Percentiles rank a stretch among this genome's conserved stretches.
These are phyloP conservation scores for Fusarium bactridioides DNA, from an alignment of 2,329 filamentous ascomycete species.

Conservation along the genomic window DNA sequence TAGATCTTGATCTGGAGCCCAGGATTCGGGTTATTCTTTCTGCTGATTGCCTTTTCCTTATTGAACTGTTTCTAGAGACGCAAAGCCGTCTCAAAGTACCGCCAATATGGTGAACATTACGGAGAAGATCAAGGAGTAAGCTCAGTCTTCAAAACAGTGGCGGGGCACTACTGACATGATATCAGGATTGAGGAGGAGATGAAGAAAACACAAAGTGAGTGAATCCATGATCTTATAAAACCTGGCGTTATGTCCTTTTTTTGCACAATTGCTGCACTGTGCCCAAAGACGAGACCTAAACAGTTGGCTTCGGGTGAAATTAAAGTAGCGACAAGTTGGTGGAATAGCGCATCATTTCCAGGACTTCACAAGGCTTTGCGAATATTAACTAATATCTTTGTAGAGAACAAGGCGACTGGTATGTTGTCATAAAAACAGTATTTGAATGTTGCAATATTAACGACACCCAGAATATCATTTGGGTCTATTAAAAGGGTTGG, in stretches of 20 bases:
- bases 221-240: not conserved
- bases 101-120: constrained; percentile 96
- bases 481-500: constrained; percentile 93
- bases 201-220: constrained; percentile 95
- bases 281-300: not conserved
- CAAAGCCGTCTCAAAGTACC: constrained; percentile 37
- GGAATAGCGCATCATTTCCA: not conserved
- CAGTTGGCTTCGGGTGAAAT: not conserved
- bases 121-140: constrained; percentile 99
- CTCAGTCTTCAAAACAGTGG: constrained; percentile 11
- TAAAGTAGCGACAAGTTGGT: not conserved
- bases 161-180: constrained; percentile 34
- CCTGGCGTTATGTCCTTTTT: not conserved
- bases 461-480: constrained; percentile 85
- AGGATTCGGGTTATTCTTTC: constrained; percentile 19
- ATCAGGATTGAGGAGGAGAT: constrained; percentile 99
- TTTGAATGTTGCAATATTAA: constrained; percentile 21
- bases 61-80: constrained; percentile 27
- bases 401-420: constrained; percentile 99
- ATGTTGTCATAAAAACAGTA: constrained; percentile 48
- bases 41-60: constrained; percentile 11
- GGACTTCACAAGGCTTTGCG: not conserved
- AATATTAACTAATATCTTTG: constrained; percentile 3
- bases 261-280: not conserved
- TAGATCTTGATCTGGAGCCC: constrained; percentile 24